Percentiles rank a stretch among this genome's conserved stretches.
Evolutionary conservation across 306 rosid species (phyloP).

Genomic region (Castanopsis chinensis): DNA sequence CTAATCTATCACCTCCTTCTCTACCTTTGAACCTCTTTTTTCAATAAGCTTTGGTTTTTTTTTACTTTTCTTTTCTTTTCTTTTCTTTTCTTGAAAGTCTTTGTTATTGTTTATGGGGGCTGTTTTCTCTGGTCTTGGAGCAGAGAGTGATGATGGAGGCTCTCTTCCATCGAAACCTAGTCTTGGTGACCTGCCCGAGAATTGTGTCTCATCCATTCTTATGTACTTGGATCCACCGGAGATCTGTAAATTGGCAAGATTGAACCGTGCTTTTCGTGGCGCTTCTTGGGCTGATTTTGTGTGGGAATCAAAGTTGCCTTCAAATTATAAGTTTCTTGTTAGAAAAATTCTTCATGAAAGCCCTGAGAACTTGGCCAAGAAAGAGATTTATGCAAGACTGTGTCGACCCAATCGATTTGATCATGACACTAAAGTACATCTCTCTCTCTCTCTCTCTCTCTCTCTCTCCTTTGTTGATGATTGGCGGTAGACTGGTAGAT

Average conservation of each 20-base stretch:
- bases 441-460: neutral
- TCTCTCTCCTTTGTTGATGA: neutral
- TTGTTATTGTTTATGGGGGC: constrained; percentile 52
- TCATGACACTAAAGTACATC: constrained; percentile 50
- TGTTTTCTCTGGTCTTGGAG: constrained; percentile 32
- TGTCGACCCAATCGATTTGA: constrained; percentile 60
- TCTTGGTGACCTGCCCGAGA: constrained; percentile 70
- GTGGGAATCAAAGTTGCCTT: constrained; percentile 76
- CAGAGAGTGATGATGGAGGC: neutral
- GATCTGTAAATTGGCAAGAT: constrained; percentile 61
- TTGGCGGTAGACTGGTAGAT: neutral
- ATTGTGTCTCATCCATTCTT: constrained; percentile 55
- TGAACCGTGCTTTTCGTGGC: constrained; percentile 50
- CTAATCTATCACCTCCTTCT: constrained; percentile 34
- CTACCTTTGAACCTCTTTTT: constrained; percentile 24
- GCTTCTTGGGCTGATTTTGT: constrained; percentile 74
- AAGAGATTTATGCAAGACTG: constrained; percentile 54
- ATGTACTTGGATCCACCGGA: constrained; percentile 61
- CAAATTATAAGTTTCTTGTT: constrained; percentile 42
- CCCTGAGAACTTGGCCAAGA: constrained; percentile 32
- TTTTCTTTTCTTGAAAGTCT: neutral
- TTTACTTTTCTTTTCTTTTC: no score
- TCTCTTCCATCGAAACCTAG: constrained; percentile 21
- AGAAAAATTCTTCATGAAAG: constrained; percentile 25
- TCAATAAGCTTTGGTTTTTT: neutral